These are phyloP conservation scores for Bidens hawaiensis DNA, from an alignment of 140 eudicot genomes.

Conservation along the genomic window DNA sequence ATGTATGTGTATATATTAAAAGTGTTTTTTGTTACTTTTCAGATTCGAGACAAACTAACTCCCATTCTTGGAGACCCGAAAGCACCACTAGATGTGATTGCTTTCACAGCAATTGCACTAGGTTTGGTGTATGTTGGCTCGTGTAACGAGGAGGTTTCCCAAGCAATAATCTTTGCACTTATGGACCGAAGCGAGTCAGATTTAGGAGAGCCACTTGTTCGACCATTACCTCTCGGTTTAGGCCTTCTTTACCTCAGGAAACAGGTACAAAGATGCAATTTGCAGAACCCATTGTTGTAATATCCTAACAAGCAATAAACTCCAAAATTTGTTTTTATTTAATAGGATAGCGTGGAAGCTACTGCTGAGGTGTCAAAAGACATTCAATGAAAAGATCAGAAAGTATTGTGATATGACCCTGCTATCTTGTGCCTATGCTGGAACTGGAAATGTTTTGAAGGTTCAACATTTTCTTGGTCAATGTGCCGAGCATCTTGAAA, in stretches of 20 bases:
- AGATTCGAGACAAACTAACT: slow-evolving; percentile 66
- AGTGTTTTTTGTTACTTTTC: slow-evolving; percentile 1
- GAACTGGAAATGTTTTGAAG: slow-evolving; percentile 97
- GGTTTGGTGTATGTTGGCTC: slow-evolving; percentile 96
- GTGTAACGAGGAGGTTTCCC: slow-evolving; percentile 90
- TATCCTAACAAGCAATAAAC: background rate
- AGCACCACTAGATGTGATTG: slow-evolving; percentile 83
- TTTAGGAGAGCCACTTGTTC: slow-evolving; percentile 75
- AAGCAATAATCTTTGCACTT: slow-evolving; percentile 77
- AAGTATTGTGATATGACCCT: slow-evolving; percentile 92
- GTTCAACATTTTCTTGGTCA: slow-evolving; percentile 97
- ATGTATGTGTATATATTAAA: too few species aligned
- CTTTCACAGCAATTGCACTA: slow-evolving; percentile 74
- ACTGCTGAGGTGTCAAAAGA: slow-evolving; percentile 93
- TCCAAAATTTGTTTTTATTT: background rate
- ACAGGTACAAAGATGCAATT: slow-evolving; percentile 49
- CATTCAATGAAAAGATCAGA: slow-evolving; percentile 82
- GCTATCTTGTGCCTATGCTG: slow-evolving; percentile 95
- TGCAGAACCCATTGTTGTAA: slow-evolving; percentile 1
- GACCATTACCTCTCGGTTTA: slow-evolving; percentile 76
- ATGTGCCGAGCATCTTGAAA: slow-evolving; percentile 94
- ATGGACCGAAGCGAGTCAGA: slow-evolving; percentile 93
- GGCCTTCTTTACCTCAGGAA: slow-evolving; percentile 94
- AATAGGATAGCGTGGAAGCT: slow-evolving; percentile 93
- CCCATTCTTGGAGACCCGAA: slow-evolving; percentile 78